A percentile compares a stretch with the other conserved stretches of the same genome.
phyloP scores from a whole-genome alignment of 75 land plant genomes.

The Cupressus sempervirens region DNA sequence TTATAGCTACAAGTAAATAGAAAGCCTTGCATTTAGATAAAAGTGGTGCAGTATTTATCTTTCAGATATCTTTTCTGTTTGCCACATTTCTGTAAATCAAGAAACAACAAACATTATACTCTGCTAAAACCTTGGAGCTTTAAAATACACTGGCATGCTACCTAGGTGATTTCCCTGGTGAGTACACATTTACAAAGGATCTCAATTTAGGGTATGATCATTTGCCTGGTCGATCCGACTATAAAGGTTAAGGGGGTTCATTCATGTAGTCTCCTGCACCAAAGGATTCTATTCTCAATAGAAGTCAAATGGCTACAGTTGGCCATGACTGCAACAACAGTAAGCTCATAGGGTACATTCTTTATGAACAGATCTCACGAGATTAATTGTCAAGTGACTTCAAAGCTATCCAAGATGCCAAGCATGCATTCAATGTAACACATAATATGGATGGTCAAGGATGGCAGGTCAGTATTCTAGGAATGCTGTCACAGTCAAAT shows the following conservation, averaged over 20 bases:
- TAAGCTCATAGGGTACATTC: not conserved
- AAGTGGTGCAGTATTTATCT: not conserved
- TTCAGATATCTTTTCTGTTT: not conserved
- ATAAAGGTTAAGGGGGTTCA: not conserved
- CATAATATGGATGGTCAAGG: not conserved
- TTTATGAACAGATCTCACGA: not conserved
- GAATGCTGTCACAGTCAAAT: not conserved
- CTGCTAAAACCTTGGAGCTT: not conserved
- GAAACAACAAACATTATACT: not conserved
- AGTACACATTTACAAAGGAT: not conserved
- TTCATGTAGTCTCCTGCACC: not conserved
- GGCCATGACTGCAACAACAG: not conserved
- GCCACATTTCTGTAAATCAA: not conserved
- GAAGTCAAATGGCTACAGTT: not conserved
- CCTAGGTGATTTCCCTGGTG: not conserved
- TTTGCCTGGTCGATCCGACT: not conserved
- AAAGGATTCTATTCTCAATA: not conserved
- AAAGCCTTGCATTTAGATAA: not conserved
- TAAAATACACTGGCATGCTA: not conserved
- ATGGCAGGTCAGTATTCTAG: not conserved
- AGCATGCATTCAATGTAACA: not conserved
- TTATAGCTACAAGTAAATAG: not conserved
- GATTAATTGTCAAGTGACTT: not conserved
- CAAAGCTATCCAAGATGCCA: not conserved
- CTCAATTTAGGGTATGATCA: not conserved